Evolutionary conservation across 129 eudicot species (phyloP).

Genomic region (Flaveria bidentis): DNA sequence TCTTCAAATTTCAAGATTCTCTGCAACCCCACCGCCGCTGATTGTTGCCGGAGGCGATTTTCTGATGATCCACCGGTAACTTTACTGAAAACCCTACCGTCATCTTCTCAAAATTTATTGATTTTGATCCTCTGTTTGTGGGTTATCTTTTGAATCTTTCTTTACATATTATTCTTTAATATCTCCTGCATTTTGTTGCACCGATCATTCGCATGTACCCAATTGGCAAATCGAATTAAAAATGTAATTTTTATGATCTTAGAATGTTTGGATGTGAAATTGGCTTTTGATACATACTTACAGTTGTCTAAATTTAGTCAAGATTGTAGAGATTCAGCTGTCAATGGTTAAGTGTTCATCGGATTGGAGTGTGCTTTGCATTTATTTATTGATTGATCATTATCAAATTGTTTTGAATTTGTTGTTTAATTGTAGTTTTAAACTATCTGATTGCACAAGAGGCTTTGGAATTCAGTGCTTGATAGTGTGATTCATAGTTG

Average conservation of each 20-base stretch:
- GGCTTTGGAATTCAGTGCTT: neutral
- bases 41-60: neutral
- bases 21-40: conserved; percentile 7
- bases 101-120: neutral
- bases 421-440: conserved; percentile 27
- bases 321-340: too few species aligned
- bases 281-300: neutral
- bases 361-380: too few species aligned
- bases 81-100: conserved; percentile 19
- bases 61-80: conserved; percentile 30
- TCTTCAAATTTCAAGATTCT: conserved; percentile 20
- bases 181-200: neutral
- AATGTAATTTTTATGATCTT: neutral
- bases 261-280: neutral
- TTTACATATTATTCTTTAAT: neutral
- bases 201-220: neutral
- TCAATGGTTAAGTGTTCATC: too few species aligned
- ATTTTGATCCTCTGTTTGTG: conserved; percentile 19
- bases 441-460: conserved; percentile 17
- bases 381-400: too few species aligned
- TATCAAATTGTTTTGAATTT: neutral
- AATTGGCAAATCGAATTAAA: neutral
- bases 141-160: conserved; percentile 9
- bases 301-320: too few species aligned
- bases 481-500: neutral